Percentiles rank a stretch among this genome's conserved stretches.
phyloP scores from a whole-genome alignment of 2,329 filamentous ascomycete species.

The Davidsoniella neocaledoniae region DNA sequence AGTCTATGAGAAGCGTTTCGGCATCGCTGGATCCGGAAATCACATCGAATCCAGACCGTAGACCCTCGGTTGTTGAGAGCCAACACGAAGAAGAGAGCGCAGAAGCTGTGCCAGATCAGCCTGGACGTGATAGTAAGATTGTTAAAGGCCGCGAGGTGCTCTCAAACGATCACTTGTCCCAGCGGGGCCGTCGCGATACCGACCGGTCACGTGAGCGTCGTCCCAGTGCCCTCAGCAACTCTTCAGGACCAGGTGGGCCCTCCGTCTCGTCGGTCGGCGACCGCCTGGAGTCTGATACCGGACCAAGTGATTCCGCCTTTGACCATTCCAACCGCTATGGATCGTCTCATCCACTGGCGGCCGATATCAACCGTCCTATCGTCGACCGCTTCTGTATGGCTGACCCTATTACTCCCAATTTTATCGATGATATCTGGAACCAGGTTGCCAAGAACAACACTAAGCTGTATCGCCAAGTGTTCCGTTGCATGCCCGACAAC shows the following conservation, averaged over 20 bases:
- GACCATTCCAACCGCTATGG: background rate
- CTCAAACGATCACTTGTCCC: too few species aligned
- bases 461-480: constrained; percentile 80
- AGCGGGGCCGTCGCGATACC: constrained; percentile 12
- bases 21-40: too few species aligned
- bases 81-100: too few species aligned
- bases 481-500: constrained; percentile 92
- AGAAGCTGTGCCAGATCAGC: too few species aligned
- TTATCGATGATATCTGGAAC: constrained; percentile 80
- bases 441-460: constrained; percentile 86
- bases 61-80: too few species aligned
- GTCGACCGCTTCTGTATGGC: constrained; percentile 87
- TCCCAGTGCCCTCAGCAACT: constrained; percentile 6
- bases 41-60: too few species aligned
- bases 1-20: constrained; percentile 12
- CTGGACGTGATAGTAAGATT: too few species aligned
- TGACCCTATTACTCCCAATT: constrained; percentile 67
- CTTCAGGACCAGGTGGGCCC: constrained; percentile 10
- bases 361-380: constrained; percentile 55
- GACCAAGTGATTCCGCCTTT: too few species aligned
- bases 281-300: constrained; percentile 21
- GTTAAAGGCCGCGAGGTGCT: constrained; percentile 49
- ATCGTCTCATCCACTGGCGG: constrained; percentile 34
- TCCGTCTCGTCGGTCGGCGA: constrained; percentile 32
- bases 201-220: constrained; percentile 16